Evolutionary conservation across 352 stramenopile genomes (phyloP).

Genomic region (Pythium folliculosum): DNA sequence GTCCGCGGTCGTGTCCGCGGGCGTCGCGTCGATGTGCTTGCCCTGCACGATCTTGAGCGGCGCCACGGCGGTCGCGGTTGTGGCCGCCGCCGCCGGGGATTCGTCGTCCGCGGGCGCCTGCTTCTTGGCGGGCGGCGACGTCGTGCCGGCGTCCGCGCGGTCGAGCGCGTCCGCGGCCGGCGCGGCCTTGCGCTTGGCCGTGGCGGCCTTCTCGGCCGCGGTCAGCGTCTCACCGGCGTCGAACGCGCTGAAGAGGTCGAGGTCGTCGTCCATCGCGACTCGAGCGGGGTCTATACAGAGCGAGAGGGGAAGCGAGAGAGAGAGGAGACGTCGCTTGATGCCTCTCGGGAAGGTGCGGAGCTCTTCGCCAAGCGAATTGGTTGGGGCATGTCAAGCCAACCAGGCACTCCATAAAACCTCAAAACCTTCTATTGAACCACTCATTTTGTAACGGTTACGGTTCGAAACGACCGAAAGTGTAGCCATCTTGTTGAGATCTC

Average conservation of each 20-base stretch:
- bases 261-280: constrained; percentile 68
- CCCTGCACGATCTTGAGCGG: constrained; percentile 68
- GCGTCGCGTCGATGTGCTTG: constrained; percentile 74
- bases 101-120: constrained; percentile 29
- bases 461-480: constrained; percentile 8
- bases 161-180: constrained; percentile 29
- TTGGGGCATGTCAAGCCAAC: constrained; percentile 28
- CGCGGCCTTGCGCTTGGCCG: constrained; percentile 50
- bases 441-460: constrained; percentile 9
- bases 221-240: constrained; percentile 81
- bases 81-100: not conserved
- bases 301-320: not conserved
- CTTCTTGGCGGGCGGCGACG: constrained; percentile 56
- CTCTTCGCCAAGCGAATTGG: constrained; percentile 23
- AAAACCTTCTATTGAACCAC: constrained; percentile 26
- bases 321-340: constrained; percentile 20
- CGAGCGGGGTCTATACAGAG: too few species aligned
- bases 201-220: constrained; percentile 46
- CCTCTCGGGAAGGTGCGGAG: constrained; percentile 1
- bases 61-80: constrained; percentile 28
- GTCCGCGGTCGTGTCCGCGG: constrained; percentile 37
- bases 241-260: constrained; percentile 95
- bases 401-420: constrained; percentile 19
- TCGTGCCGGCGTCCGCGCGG: constrained; percentile 28
- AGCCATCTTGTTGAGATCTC: constrained; percentile 20